phyloP scores from a whole-genome alignment of 2,329 filamentous ascomycete genomes.

The Diplocarpon mali region DNA sequence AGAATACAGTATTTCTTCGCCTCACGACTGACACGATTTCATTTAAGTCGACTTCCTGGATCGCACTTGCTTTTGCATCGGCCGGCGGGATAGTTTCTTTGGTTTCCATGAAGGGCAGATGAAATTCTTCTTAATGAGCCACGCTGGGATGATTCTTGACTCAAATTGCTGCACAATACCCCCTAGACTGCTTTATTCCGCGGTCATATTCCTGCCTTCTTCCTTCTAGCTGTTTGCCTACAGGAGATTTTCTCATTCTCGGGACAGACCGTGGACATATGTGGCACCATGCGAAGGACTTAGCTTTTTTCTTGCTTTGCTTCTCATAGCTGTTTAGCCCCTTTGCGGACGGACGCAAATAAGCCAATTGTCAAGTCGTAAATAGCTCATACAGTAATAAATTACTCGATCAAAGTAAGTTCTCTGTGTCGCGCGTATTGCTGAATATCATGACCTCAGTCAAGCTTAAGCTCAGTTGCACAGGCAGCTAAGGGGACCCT shows the following conservation, averaged over 20 bases:
- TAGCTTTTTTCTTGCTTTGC: too few relatives aligned
- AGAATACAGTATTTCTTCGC: background rate
- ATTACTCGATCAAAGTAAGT: too few relatives aligned
- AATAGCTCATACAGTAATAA: too few relatives aligned
- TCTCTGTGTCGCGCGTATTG: too few relatives aligned
- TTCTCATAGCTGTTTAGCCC: too few relatives aligned
- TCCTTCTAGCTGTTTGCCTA: background rate
- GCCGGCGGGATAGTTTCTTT: background rate
- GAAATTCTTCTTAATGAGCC: background rate
- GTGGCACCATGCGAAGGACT: too few relatives aligned
- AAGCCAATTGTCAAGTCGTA: too few relatives aligned
- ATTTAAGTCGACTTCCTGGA: background rate
- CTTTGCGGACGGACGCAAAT: too few relatives aligned
- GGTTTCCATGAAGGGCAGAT: background rate
- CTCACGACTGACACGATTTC: background rate
- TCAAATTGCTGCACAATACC: constrained; percentile 2
- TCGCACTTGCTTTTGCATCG: too few relatives aligned
- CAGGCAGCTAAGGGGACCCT: too few relatives aligned
- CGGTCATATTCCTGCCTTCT: background rate
- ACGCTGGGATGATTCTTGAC: background rate
- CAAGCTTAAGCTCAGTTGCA: too few relatives aligned
- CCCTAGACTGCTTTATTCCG: background rate
- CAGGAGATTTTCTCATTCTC: background rate
- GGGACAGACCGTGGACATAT: background rate
- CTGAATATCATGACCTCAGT: too few relatives aligned